Base-by-base conservation (phyloP, 805 yeast species). In the Hanseniaspora nectarophila region DNA sequence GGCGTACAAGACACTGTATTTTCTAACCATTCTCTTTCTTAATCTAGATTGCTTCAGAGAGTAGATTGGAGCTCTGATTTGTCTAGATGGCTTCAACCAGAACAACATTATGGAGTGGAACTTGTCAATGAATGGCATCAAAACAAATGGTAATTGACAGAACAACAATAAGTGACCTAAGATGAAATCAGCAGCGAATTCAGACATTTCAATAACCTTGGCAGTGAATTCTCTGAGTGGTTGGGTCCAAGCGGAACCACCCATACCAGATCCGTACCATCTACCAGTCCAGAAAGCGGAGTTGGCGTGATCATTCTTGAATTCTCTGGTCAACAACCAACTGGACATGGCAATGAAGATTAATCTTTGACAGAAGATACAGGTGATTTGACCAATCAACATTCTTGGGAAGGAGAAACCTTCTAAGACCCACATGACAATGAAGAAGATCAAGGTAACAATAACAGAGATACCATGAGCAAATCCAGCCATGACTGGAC, bases 261-360 rank as follows among this genome's bases (percentile, higher is more conserved):
- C 98, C 69, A 90, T 71, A 64, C 95, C 92, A 55, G 85, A 75
- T 55, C 95, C 92, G 68, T 89, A 88, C 99, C 99, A 92, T 71
- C 88, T 89, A 76, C 99, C 99, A 54, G 95, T 85, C 99, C 99
- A 92, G 94, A 95, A 92, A 28, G 98, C 97, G 61, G 95, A 84
- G 73, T 92, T 92, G 34, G 97, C 75, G 65, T 82, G 86, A 70
- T 90, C 97, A 62, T 85, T 85, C 81, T 87, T 87, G 75, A 88
- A 88, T 73, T 92, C 99, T 74, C 98, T 81, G 50, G 97, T 86
- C 65, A 94, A 74, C 69, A 81, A 72, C 59, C 79, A 69, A 50
- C 82, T 72, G 10, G 95, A 85, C 74, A 92, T 73, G 61, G 82
- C 66, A 74, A 88, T 88, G 78, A 90, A 85, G 59, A 92, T 67